phyloP scores from a whole-genome alignment of 306 rosid genomes.

The Cicer yamashitae region DNA sequence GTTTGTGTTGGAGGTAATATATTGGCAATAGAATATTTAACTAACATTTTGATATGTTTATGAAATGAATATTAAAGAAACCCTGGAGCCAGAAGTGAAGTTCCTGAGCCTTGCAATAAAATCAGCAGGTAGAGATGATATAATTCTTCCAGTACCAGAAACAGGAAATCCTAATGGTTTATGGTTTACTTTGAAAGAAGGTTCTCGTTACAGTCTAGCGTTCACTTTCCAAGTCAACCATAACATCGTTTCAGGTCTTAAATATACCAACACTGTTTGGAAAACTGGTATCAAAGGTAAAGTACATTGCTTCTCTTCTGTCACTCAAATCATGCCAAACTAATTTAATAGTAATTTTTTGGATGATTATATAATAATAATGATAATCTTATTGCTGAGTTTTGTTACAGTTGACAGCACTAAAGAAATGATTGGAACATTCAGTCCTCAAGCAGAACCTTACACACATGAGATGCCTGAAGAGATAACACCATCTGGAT shows the following conservation, averaged over 20 bases:
- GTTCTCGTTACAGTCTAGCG: conserved; percentile 73
- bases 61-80: conserved; percentile 54
- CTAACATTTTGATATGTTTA: conserved; percentile 15
- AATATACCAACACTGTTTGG: conserved; percentile 86
- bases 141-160: conserved; percentile 75
- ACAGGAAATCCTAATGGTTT: conserved; percentile 70
- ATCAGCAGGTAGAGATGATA: conserved; percentile 67
- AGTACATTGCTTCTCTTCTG: background rate
- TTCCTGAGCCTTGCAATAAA: conserved; percentile 79
- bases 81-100: conserved; percentile 88
- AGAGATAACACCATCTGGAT: conserved; percentile 89
- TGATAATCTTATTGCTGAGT: background rate
- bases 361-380: background rate
- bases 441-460: conserved; percentile 84
- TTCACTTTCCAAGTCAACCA: conserved; percentile 81
- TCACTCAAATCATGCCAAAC: too few relatives aligned
- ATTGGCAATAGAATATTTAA: background rate
- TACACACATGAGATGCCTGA: conserved; percentile 78
- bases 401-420: conserved; percentile 71
- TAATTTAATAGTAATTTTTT: background rate
- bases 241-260: conserved; percentile 92
- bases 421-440: conserved; percentile 91
- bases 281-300: conserved; percentile 86
- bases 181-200: conserved; percentile 98
- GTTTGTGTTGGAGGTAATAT: background rate